Conservation (phyloP, 108 stramenopile species). For the Nannochloropsis oceanica region DNA sequence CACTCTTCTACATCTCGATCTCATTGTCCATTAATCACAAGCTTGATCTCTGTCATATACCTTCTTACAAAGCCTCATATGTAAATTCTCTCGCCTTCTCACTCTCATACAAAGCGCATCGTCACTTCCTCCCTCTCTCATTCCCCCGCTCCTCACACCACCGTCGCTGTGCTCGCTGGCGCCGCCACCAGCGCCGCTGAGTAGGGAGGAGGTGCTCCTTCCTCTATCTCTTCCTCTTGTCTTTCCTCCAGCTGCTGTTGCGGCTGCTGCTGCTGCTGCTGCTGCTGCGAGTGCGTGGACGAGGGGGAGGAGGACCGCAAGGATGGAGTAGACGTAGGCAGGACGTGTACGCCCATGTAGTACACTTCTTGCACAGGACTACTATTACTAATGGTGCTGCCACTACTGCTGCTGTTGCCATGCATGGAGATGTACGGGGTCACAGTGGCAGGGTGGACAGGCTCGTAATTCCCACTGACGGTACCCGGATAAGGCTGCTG, state of each 20-base stretch:
- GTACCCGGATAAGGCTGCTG: neutral
- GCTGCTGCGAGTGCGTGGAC: too few relatives aligned
- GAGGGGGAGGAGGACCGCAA: too few relatives aligned
- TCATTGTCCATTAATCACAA: too few relatives aligned
- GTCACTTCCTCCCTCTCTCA: too few relatives aligned
- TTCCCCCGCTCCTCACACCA: neutral
- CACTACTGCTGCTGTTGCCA: neutral
- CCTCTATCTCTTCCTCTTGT: neutral
- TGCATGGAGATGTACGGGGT: neutral
- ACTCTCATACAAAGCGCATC: too few relatives aligned
- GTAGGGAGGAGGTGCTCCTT: neutral
- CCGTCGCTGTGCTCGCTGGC: neutral
- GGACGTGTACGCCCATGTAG: neutral
- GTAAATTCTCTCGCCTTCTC: too few relatives aligned
- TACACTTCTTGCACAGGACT: neutral
- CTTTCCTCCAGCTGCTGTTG: neutral
- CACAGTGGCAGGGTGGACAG: neutral
- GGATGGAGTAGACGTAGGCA: neutral
- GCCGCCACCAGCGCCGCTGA: neutral
- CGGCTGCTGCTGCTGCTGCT: neutral
- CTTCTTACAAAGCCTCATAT: too few relatives aligned
- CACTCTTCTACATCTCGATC: too few relatives aligned
- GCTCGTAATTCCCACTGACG: neutral
- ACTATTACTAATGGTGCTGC: neutral
- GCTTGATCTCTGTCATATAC: too few relatives aligned